Percentiles rank a stretch among this genome's conserved stretches.
Conservation (phyloP, 2,329 filamentous ascomycete genomes). For the Cryoendolithus antarcticus region DNA sequence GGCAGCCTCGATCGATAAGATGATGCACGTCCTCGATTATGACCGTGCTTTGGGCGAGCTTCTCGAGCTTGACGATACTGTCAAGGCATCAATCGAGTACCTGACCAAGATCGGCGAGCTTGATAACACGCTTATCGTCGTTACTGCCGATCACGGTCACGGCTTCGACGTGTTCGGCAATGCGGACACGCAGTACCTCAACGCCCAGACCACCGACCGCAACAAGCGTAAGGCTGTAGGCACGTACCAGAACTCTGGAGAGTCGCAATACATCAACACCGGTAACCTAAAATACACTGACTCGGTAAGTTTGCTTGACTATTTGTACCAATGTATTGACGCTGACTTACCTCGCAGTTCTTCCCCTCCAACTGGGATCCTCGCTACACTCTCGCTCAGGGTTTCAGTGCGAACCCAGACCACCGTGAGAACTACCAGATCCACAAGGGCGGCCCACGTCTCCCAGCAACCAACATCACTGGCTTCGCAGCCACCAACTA, state of each 20-base stretch:
- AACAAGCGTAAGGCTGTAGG: conserved; percentile 65
- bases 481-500: conserved; percentile 39
- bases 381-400: conserved; percentile 65
- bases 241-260: conserved; percentile 58
- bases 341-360: conserved; percentile 27
- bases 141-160: conserved; percentile 81
- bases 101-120: conserved; percentile 54
- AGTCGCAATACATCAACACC: conserved; percentile 60
- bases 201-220: conserved; percentile 52
- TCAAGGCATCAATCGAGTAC: conserved; percentile 61
- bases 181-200: conserved; percentile 68
- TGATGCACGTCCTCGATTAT: conserved; percentile 79
- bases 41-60: conserved; percentile 75
- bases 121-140: conserved; percentile 65
- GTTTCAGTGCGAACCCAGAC: conserved; percentile 60
- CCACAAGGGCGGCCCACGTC: conserved; percentile 51
- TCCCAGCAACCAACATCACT: conserved; percentile 45
- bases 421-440: conserved; percentile 65
- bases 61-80: conserved; percentile 72
- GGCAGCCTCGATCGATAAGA: conserved; percentile 76
- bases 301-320: conserved; percentile 37
- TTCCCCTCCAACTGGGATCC: conserved; percentile 81
- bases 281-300: conserved; percentile 54
- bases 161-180: conserved; percentile 78
- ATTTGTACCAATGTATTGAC: too few species aligned